A percentile compares a stretch with the other conserved stretches of the same genome.
phyloP scores from a whole-genome alignment of 495 filamentous ascomycete genomes.

The Collariella sp. region DNA sequence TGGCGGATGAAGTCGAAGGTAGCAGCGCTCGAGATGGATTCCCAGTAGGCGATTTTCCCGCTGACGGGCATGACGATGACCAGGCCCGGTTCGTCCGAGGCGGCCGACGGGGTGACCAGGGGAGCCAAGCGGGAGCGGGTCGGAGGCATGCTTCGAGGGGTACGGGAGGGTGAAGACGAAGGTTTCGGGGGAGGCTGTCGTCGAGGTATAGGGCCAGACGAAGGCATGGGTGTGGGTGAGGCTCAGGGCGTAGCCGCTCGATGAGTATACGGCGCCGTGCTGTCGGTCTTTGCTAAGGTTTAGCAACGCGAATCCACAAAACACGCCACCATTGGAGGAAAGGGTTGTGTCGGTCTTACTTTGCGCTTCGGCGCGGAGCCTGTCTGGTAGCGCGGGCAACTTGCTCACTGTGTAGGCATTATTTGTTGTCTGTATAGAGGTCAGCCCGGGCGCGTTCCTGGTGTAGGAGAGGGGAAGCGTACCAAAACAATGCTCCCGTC shows the following conservation, averaged over 20 bases:
- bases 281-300: slow-evolving; percentile 37
- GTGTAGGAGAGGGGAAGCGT: slow-evolving; percentile 19
- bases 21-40: slow-evolving; percentile 76
- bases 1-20: slow-evolving; percentile 67
- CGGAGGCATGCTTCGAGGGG: slow-evolving; percentile 51
- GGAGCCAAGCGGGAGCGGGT: slow-evolving; percentile 68
- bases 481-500: slow-evolving; percentile 59
- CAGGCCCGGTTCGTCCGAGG: slow-evolving; percentile 68
- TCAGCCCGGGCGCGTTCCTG: slow-evolving; percentile 10
- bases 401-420: slow-evolving; percentile 79
- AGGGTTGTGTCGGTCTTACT: slow-evolving; percentile 42
- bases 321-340: slow-evolving; percentile 10
- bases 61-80: slow-evolving; percentile 73
- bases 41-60: slow-evolving; percentile 89
- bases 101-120: slow-evolving; percentile 65
- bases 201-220: slow-evolving; percentile 77
- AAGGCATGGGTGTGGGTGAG: slow-evolving; percentile 72
- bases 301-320: slow-evolving; percentile 10
- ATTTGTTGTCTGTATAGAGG: slow-evolving; percentile 61
- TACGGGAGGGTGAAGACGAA: slow-evolving; percentile 70
- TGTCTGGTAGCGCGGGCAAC: slow-evolving; percentile 70
- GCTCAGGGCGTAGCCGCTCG: slow-evolving; percentile 65
- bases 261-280: slow-evolving; percentile 56
- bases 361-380: slow-evolving; percentile 52
- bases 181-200: slow-evolving; percentile 55